Percentiles rank a stretch among this genome's conserved stretches.
Evolutionary conservation across 2,329 filamentous ascomycete genomes (phyloP).

Genomic region (Fusarium begoniae): DNA sequence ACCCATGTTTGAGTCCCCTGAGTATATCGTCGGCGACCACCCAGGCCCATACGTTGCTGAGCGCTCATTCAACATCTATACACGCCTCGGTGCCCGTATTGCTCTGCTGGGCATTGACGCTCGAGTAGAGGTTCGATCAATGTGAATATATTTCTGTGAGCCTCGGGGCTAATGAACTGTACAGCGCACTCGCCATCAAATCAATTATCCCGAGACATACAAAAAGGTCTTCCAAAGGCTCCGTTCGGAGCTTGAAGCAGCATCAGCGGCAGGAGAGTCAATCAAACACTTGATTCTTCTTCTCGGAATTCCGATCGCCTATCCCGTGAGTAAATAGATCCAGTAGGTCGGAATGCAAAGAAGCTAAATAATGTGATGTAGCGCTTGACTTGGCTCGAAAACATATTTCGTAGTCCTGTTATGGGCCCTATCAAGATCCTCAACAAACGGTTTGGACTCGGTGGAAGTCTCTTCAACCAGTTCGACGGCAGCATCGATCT

Average conservation of each 20-base stretch:
- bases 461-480: constrained; percentile 87
- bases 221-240: constrained; percentile 82
- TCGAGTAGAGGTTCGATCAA: constrained; percentile 75
- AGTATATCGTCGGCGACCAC: constrained; percentile 80
- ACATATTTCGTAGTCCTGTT: constrained; percentile 84
- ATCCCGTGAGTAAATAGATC: constrained; percentile 66
- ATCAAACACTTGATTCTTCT: constrained; percentile 90
- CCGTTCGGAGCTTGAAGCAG: constrained; percentile 76
- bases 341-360: neutral
- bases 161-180: constrained; percentile 54
- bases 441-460: constrained; percentile 88
- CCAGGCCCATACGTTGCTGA: constrained; percentile 91
- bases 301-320: constrained; percentile 86
- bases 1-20: constrained; percentile 64
- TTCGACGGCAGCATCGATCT: constrained; percentile 96
- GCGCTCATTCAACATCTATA: constrained; percentile 85
- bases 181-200: constrained; percentile 84
- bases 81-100: constrained; percentile 82
- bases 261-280: constrained; percentile 72
- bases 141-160: neutral
- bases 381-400: constrained; percentile 96
- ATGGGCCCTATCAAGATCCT: constrained; percentile 90
- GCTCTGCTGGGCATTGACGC: constrained; percentile 91
- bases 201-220: constrained; percentile 95
- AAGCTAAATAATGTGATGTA: constrained; percentile 43